Evolutionary conservation across 805 yeast species (phyloP).

Genomic region (Ogataea wickerhamii): DNA sequence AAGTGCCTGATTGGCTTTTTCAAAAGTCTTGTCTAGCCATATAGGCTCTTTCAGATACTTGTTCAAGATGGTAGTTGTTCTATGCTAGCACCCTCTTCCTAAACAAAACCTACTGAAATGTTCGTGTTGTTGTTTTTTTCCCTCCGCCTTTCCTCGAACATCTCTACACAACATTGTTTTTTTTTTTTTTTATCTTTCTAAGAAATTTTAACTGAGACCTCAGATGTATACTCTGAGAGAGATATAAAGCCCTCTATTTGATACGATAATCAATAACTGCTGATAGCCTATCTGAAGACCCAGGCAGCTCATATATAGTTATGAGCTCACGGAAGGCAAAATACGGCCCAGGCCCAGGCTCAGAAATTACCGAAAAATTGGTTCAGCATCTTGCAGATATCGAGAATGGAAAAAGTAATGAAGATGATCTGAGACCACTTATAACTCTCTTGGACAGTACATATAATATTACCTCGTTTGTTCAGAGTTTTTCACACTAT

Average conservation of each 20-base stretch:
- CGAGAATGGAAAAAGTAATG: conserved; percentile 21
- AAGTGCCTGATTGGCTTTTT: too few relatives aligned
- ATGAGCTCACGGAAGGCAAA: conserved; percentile 12
- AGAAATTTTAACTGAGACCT: too few relatives aligned
- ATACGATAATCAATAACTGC: too few relatives aligned
- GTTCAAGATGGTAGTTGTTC: too few relatives aligned
- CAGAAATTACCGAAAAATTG: conserved; percentile 14
- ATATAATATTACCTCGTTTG: conserved; percentile 31
- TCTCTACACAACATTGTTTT: neutral
- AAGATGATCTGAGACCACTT: conserved; percentile 19
- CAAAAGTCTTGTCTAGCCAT: too few relatives aligned
- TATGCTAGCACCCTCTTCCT: too few relatives aligned
- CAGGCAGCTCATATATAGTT: neutral
- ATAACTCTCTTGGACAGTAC: conserved; percentile 29
- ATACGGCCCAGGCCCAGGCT: conserved; percentile 20
- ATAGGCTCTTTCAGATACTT: too few relatives aligned
- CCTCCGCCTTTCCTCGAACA: neutral
- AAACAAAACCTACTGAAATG: conserved; percentile 4
- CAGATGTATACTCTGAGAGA: too few relatives aligned
- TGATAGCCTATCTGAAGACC: too few relatives aligned
- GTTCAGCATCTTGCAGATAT: conserved; percentile 14
- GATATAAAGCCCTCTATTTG: too few relatives aligned
- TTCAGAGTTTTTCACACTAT: conserved; percentile 41
- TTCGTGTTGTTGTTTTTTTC: conserved; percentile 21
- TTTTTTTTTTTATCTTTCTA: too few relatives aligned